A percentile compares a stretch with the other conserved stretches of the same genome.
Conservation (phyloP, 805 yeast species). For the Starmerella roubikii region DNA sequence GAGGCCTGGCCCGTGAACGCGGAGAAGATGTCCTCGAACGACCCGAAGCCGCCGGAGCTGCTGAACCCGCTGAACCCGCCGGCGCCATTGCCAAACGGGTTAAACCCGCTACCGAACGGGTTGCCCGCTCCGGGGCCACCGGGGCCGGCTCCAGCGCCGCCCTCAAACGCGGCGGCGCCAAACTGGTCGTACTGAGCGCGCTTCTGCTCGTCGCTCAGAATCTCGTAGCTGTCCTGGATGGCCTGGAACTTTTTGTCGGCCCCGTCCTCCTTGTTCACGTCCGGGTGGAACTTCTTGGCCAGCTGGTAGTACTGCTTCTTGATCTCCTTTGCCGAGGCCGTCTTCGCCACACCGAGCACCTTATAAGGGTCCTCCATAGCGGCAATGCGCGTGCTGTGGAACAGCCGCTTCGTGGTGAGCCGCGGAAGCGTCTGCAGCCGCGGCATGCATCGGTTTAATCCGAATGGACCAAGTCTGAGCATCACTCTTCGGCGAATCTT, state of each 20-base stretch:
- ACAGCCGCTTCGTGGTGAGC: too few species aligned
- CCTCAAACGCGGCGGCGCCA: conserved; percentile 72
- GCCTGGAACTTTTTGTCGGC: conserved; percentile 86
- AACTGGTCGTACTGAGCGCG: conserved; percentile 81
- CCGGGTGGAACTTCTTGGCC: conserved; percentile 93
- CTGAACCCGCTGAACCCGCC: conserved; percentile 27
- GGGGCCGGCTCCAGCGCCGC: conserved; percentile 35
- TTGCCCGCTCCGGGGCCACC: conserved; percentile 33
- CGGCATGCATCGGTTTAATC: too few species aligned
- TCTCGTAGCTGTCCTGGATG: conserved; percentile 87
- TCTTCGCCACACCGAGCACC: conserved; percentile 59
- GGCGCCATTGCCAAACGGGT: conserved; percentile 32
- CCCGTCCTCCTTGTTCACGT: conserved; percentile 78
- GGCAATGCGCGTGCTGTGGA: conserved; percentile 11
- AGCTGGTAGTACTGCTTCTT: conserved; percentile 87
- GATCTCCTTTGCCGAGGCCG: conserved; percentile 68
- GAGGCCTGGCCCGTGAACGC: conserved; percentile 34
- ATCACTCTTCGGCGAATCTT: too few species aligned
- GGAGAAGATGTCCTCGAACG: conserved; percentile 53
- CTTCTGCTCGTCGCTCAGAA: conserved; percentile 72
- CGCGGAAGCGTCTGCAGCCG: too few species aligned
- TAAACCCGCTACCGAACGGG: conserved; percentile 26
- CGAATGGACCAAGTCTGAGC: too few species aligned
- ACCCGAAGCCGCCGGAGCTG: conserved; percentile 29
- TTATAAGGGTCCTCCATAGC: conserved; percentile 60